Evolutionary conservation across 2,329 filamentous ascomycete genomes (phyloP), one percentile per base, ranked within the genome.

Genomic region (Xylariaceae sp.): DNA sequence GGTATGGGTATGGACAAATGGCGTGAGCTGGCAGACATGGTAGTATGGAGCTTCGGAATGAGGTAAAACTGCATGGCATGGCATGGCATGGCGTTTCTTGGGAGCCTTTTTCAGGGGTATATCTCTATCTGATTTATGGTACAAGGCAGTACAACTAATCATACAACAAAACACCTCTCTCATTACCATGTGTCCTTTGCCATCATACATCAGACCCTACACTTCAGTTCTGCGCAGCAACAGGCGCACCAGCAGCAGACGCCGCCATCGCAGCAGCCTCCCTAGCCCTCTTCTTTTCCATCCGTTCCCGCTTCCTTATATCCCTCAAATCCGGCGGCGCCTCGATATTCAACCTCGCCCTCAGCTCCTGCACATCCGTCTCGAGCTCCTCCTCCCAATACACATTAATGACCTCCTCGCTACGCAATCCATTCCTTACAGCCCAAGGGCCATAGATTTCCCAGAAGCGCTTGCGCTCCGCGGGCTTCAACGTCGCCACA

Each of bases 361-460:
- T 83, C 72, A 99, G 71, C 63, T 88, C 90, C 48, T 86, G 82
- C 23, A 96, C 91, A 74, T 96, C 88, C 55, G 87, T 90, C 77
- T 93, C 88, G 65, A 99, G 76, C 77, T 94, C 85, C 79, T 98
- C 92, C 76, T 99, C 95, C 95, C 95, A 99, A 72, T 96, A 99
- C 1, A 99, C 88, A 74, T 97, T 97, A 65, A 99, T 93, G 29
- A 98, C 80, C 70, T 96, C 91, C 68, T 89, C 86, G 44, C 87
- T 83, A 53, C 83, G 78, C 63, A 92, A 74, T 12, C 95, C 95
- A 73, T 96, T 98, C 51, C 85, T 79, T 40, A 97, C 75, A 31
- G 95, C 95, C 95, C 95, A 99, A 1, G 95, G 95, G 49, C 94
- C 78, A 74, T 97, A 96, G 1, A 86, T 87, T 4, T 77, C 75